Evolutionary conservation across 2,329 filamentous ascomycete species (phyloP).

Genomic region (Diplodia mutila): DNA sequence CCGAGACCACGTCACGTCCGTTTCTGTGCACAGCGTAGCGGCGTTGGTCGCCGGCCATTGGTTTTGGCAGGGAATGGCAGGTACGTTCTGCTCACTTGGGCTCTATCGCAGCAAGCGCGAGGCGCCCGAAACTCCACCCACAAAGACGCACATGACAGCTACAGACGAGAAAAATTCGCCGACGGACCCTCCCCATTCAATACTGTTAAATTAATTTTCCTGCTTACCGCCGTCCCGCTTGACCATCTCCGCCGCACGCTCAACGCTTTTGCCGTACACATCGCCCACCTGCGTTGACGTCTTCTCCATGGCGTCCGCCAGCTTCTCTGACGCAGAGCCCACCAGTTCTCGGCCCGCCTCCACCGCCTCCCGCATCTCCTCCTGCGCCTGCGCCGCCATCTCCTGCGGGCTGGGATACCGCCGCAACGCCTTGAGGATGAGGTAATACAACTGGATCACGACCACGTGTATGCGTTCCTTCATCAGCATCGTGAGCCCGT

Average conservation of each 20-base stretch:
- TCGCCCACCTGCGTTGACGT: slow-evolving; percentile 36
- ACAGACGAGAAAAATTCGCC: slow-evolving; percentile 13
- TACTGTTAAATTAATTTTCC: slow-evolving; percentile 7
- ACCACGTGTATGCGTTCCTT: slow-evolving; percentile 77
- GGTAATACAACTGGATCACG: slow-evolving; percentile 73
- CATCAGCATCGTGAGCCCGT: slow-evolving; percentile 84
- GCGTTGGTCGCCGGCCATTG: neutral
- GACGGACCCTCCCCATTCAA: neutral
- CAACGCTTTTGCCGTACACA: slow-evolving; percentile 36
- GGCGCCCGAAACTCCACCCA: neutral
- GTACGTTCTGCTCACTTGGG: neutral
- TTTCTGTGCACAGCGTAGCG: neutral
- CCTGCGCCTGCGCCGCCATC: slow-evolving; percentile 37
- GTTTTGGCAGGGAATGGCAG: neutral
- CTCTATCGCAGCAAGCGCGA: neutral
- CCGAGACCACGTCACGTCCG: neutral
- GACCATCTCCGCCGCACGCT: slow-evolving; percentile 24
- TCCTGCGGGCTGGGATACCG: slow-evolving; percentile 47
- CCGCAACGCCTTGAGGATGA: slow-evolving; percentile 57
- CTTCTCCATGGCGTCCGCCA: slow-evolving; percentile 33
- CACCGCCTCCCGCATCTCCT: slow-evolving; percentile 33
- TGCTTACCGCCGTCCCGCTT: slow-evolving; percentile 7
- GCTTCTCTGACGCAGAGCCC: slow-evolving; percentile 34
- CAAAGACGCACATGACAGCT: slow-evolving; percentile 4
- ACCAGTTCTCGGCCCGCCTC: slow-evolving; percentile 37